Percentiles rank a stretch among this genome's conserved stretches.
These are phyloP conservation scores for Aspergillus fijiensis DNA, from an alignment of 2,329 filamentous ascomycete species.

Conservation along the genomic window DNA sequence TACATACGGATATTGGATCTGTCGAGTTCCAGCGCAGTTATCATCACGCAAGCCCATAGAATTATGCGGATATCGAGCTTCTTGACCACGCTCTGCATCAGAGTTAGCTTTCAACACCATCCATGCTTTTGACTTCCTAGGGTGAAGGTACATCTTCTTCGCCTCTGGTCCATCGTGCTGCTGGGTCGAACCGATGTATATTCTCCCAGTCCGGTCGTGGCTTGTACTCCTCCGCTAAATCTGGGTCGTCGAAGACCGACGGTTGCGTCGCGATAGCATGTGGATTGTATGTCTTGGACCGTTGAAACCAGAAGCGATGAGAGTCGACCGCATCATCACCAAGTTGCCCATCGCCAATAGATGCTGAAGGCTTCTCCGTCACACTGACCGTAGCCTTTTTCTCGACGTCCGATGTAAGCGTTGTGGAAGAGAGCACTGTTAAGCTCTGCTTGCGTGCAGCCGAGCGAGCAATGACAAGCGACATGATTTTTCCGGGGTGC, in stretches of 20 bases:
- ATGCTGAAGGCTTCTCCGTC: background rate
- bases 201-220: conserved; percentile 33
- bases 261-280: conserved; percentile 41
- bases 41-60: conserved; percentile 51
- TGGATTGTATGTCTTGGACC: conserved; percentile 23
- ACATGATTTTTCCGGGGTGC: conserved; percentile 6
- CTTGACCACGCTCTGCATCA: conserved; percentile 26
- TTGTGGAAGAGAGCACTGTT: background rate
- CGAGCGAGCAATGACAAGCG: conserved; percentile 16
- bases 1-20: conserved; percentile 51
- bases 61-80: conserved; percentile 28
- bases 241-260: conserved; percentile 49
- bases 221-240: conserved; percentile 37
- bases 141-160: conserved; percentile 19
- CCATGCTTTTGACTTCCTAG: no score
- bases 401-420: conserved; percentile 9
- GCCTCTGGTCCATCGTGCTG: conserved; percentile 22
- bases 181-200: conserved; percentile 23
- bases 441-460: conserved; percentile 1
- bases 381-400: conserved; percentile 9
- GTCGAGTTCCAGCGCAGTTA: conserved; percentile 60
- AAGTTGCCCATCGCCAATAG: conserved; percentile 9
- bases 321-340: conserved; percentile 20
- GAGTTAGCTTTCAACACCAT: conserved; percentile 44
- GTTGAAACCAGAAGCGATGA: conserved; percentile 32